Percentiles rank a stretch among this genome's conserved stretches.
These are phyloP conservation scores for Nepenthes mirabilis DNA, from an alignment of 148 eudicot genomes.

Conservation along the genomic window DNA sequence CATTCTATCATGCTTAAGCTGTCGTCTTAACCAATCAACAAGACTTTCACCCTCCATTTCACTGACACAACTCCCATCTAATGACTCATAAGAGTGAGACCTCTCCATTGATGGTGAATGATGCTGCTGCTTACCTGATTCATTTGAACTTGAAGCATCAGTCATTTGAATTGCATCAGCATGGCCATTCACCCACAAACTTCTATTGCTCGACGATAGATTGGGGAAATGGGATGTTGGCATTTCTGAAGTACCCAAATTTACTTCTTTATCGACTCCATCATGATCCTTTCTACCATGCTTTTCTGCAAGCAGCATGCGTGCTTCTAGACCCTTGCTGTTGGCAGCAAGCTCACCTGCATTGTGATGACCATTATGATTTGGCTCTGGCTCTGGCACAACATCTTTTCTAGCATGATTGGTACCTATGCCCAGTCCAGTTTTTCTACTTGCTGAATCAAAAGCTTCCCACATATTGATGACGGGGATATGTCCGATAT, in stretches of 20 bases:
- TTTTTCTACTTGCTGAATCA: constrained; percentile 9
- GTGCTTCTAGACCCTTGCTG: constrained; percentile 8
- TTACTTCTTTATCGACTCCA: not conserved
- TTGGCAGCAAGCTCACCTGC: constrained; percentile 6
- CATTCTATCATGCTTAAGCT: constrained; percentile 30
- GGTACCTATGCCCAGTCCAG: constrained; percentile 7
- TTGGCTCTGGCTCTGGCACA: constrained; percentile 6
- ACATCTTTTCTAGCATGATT: constrained; percentile 8
- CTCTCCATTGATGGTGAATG: constrained; percentile 16
- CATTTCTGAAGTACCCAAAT: too few species aligned
- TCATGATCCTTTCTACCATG: constrained; percentile 2
- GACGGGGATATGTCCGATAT: constrained; percentile 12
- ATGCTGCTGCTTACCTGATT: constrained; percentile 6
- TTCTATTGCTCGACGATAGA: constrained; percentile 3
- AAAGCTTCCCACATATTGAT: constrained; percentile 16
- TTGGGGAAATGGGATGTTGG: not conserved
- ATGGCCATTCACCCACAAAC: constrained; percentile 7
- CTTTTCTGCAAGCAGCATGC: too few species aligned
- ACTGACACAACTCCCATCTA: constrained; percentile 23
- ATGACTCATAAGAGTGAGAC: constrained; percentile 27
- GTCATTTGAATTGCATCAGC: constrained; percentile 14
- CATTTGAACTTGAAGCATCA: constrained; percentile 12
- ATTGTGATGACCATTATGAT: constrained; percentile 1
- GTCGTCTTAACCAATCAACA: constrained; percentile 31
- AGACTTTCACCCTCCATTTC: constrained; percentile 37